Base-by-base conservation (phyloP, 345 rosid species). In the Moricandia moricandioides region DNA sequence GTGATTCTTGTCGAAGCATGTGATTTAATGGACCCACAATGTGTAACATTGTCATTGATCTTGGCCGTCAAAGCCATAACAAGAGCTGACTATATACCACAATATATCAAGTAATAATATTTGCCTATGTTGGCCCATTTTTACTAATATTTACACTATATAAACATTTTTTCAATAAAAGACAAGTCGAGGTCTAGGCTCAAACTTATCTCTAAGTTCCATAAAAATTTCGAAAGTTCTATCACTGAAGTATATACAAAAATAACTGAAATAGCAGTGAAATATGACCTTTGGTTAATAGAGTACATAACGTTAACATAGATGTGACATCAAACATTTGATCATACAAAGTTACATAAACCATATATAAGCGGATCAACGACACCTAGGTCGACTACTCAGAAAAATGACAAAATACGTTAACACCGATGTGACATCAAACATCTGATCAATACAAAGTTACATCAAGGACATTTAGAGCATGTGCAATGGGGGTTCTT, bases 1-100 rank as follows among this genome's bases (percentile, higher is more conserved):
- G 69, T 8, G 55, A 43, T n/a, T 65, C 37, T 65, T 65, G 66
- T 43, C 54, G 56, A 43, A 65, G 69, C 69, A 65, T 43, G 69
- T 65, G 69, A 5, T 43, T 12, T 26, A 43, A 7, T 10, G 55
- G 69, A 65, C 69, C 69, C 24, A 65, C 69, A 65, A 43, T 43
- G 11, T 24, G 33, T 65, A 27, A 27, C 21, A 26, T 45, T 64
- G 55, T 65, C 68, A 39, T 40, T 64, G 69, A 39, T 65, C 55
- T 43, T 40, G 69, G 55, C 69, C 68, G 69, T 65, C 69, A 34
- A 17, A 34, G n/a, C 65, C 60, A 55, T 24, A 24, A 55, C 21
- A 55, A 10, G 31, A 55, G 60, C 60, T 24, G 60, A 55, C 60
- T 7, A 24, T 55, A 10, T 4, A 54, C 30, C 29, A 13, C 13